Evolutionary conservation across 257 asterid species (phyloP).

Genomic region (Solanum medicagineum): DNA sequence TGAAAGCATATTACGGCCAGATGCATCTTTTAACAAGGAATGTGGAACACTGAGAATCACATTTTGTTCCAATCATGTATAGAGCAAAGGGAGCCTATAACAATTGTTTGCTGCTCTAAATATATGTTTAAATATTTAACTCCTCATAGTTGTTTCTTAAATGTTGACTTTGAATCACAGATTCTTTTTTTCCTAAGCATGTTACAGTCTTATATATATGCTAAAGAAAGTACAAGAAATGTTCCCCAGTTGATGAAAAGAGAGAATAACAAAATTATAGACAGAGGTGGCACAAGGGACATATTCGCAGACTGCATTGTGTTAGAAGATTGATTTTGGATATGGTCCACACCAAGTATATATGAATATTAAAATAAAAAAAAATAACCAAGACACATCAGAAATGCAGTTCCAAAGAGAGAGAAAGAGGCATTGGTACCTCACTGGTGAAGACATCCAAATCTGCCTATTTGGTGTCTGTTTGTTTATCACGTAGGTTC

Average conservation of each 20-base stretch:
- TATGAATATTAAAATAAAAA: neutral
- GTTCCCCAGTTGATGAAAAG: neutral
- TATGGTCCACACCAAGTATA: neutral
- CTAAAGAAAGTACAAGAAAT: neutral
- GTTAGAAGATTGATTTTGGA: neutral
- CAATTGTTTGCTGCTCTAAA: neutral
- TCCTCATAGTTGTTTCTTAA: neutral
- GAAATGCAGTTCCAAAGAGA: neutral
- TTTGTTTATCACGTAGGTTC: constrained; percentile 92
- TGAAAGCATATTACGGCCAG: neutral
- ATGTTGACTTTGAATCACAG: neutral
- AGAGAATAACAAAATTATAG: neutral
- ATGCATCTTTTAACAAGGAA: neutral
- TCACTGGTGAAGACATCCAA: constrained; percentile 97
- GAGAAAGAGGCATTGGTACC: constrained; percentile 24
- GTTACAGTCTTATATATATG: neutral
- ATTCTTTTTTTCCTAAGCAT: neutral
- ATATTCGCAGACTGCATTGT: neutral
- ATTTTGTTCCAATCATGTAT: neutral
- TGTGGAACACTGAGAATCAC: neutral
- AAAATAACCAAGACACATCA: neutral
- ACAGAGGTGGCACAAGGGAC: neutral
- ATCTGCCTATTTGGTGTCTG: constrained; percentile 90
- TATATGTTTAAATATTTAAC: neutral
- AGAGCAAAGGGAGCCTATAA: neutral